Evolutionary conservation across 805 yeast species (phyloP).

Genomic region (Cyberlindnera amylophila): DNA sequence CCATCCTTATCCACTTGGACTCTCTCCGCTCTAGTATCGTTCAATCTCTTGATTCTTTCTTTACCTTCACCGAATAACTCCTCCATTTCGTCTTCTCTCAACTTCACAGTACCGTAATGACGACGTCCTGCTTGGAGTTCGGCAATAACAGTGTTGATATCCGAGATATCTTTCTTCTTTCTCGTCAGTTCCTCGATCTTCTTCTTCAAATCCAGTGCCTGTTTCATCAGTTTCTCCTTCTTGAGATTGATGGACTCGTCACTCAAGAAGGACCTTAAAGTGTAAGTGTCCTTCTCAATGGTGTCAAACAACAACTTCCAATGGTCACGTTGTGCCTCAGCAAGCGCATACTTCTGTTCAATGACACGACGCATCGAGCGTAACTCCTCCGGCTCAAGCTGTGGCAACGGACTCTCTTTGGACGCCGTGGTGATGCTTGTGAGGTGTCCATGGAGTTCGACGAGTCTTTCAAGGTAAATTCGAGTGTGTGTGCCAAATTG

Average conservation of each 20-base stretch:
- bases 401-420: neutral
- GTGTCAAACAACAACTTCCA: conserved; percentile 10
- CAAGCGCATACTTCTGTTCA: conserved; percentile 7
- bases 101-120: neutral
- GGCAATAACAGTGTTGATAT: conserved; percentile 15
- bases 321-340: conserved; percentile 12
- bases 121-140: neutral
- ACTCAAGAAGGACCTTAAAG: conserved; percentile 3
- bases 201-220: conserved; percentile 12
- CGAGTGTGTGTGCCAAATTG: conserved; percentile 7
- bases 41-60: too few species aligned
- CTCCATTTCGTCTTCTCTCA: conserved; percentile 15
- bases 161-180: conserved; percentile 17
- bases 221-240: conserved; percentile 13
- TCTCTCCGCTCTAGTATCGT: too few species aligned
- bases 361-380: conserved; percentile 7
- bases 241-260: conserved; percentile 6
- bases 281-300: conserved; percentile 3
- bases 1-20: too few species aligned
- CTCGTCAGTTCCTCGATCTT: conserved; percentile 15
- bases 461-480: conserved; percentile 3
- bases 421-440: conserved; percentile 2
- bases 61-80: neutral
- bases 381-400: conserved; percentile 4
- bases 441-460: conserved; percentile 2